These are phyloP conservation scores for Celoporthe dispersa DNA, from an alignment of 2,329 filamentous ascomycete species.

Conservation along the genomic window DNA sequence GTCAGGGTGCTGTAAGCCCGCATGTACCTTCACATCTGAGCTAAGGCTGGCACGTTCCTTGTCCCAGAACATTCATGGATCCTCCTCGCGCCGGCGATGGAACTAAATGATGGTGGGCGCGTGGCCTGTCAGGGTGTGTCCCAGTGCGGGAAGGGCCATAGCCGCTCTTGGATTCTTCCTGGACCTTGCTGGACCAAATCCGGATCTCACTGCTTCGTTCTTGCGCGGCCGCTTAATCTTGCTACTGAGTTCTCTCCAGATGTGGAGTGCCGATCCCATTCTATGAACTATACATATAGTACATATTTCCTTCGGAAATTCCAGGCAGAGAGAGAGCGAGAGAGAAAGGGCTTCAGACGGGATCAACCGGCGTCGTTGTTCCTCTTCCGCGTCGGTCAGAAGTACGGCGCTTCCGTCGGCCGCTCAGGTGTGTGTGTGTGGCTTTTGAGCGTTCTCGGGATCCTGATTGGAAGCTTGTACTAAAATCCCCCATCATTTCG, in stretches of 20 bases:
- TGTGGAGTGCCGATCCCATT: neutral
- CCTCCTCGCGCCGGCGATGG: neutral
- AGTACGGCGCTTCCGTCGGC: slow-evolving; percentile 5
- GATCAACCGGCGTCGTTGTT: neutral
- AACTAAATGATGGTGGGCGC: neutral
- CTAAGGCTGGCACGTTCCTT: neutral
- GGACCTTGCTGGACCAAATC: no score
- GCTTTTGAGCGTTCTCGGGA: no score
- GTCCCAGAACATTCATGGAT: slow-evolving; percentile 9
- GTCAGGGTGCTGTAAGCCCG: neutral
- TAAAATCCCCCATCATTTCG: neutral
- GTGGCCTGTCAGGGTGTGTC: slow-evolving; percentile 13
- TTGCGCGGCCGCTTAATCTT: neutral
- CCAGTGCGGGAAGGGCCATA: neutral
- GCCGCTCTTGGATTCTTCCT: neutral
- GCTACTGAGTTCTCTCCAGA: neutral
- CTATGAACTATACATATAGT: neutral
- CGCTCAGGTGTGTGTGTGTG: neutral
- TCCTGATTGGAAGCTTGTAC: neutral
- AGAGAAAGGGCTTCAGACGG: neutral
- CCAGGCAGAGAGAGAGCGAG: neutral
- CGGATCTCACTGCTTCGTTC: neutral
- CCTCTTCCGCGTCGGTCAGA: neutral
- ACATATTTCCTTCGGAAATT: neutral
- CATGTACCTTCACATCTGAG: neutral